A percentile compares a stretch with the other conserved stretches of the same genome.
These are phyloP conservation scores for Vinca major DNA, from an alignment of 305 asterid species.

Conservation along the genomic window DNA sequence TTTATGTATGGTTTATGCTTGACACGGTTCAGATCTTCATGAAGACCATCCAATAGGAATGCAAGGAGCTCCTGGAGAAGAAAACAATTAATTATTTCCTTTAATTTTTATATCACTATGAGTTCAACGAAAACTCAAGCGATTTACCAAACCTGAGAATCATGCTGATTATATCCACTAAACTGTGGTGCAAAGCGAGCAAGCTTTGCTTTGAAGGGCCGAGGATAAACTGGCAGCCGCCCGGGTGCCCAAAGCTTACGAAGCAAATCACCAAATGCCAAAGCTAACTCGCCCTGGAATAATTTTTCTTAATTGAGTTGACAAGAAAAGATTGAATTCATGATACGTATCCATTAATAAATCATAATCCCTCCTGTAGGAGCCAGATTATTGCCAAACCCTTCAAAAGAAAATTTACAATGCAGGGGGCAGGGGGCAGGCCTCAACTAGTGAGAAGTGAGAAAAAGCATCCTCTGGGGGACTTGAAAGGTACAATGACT, in stretches of 20 bases:
- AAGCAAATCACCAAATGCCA: slow-evolving; percentile 96
- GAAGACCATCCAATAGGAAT: slow-evolving; percentile 98
- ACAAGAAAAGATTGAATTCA: slow-evolving; percentile 11
- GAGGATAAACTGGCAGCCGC: slow-evolving; percentile 84
- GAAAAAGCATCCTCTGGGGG: too few relatives aligned
- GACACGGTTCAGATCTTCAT: slow-evolving; percentile 97
- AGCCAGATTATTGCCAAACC: background rate
- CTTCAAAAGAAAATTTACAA: too few relatives aligned
- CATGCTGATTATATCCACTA: slow-evolving; percentile 97
- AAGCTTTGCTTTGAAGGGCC: slow-evolving; percentile 84
- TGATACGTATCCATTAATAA: background rate
- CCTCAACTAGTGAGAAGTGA: too few relatives aligned
- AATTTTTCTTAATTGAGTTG: slow-evolving; percentile 3
- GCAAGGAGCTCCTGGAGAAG: slow-evolving; percentile 86
- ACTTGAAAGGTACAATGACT: too few relatives aligned
- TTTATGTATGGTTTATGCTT: slow-evolving; percentile 86
- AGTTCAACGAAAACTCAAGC: background rate
- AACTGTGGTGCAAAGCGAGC: slow-evolving; percentile 98
- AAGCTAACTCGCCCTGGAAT: slow-evolving; percentile 93
- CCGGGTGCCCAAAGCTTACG: slow-evolving; percentile 98
- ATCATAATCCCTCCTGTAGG: slow-evolving; percentile 10
- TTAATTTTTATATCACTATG: background rate
- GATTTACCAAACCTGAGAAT: slow-evolving; percentile 66
- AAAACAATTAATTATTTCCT: slow-evolving; percentile 9
- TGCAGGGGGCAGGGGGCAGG: too few relatives aligned